These are phyloP conservation scores for Phragmites australis DNA, from an alignment of 176 grass and related monocot genomes.

Conservation along the genomic window DNA sequence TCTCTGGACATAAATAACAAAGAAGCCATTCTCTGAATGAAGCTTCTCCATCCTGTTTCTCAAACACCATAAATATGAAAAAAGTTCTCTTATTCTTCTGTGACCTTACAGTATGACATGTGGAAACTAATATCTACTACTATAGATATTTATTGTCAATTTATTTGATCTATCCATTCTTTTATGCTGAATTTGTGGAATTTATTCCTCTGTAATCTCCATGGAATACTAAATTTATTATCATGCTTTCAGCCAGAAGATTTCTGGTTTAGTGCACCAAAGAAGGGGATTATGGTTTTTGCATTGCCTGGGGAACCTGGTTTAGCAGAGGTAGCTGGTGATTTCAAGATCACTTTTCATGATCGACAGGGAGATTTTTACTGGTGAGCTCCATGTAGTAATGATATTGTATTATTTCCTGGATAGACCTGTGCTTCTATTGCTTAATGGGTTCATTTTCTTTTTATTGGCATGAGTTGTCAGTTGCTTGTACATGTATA, in stretches of 20 bases:
- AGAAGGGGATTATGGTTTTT: slow-evolving; percentile 98
- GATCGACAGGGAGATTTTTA: slow-evolving; percentile 97
- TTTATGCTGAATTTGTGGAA: background rate
- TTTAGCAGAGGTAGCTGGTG: slow-evolving; percentile 78
- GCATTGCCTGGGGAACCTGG: slow-evolving; percentile 95
- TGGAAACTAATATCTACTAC: slow-evolving; percentile 20
- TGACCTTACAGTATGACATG: background rate
- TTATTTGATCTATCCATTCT: slow-evolving; percentile 13
- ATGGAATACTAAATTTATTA: slow-evolving; percentile 35
- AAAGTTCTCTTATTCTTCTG: slow-evolving; percentile 5
- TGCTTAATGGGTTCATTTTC: slow-evolving; percentile 26
- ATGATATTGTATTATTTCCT: slow-evolving; percentile 32
- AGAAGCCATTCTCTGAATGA: background rate
- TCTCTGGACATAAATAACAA: slow-evolving; percentile 3
- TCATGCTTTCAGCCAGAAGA: slow-evolving; percentile 94
- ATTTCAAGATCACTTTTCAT: slow-evolving; percentile 99
- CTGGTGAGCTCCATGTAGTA: slow-evolving; percentile 57
- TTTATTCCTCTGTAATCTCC: slow-evolving; percentile 6
- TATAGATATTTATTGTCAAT: background rate
- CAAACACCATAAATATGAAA: background rate
- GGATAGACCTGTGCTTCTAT: background rate
- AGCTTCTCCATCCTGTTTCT: slow-evolving; percentile 12
- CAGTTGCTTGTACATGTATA: slow-evolving; percentile 4
- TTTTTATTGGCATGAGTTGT: slow-evolving; percentile 12
- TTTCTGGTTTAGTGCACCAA: slow-evolving; percentile 98